A percentile compares a stretch with the other conserved stretches of the same genome.
Conservation (phyloP, 345 rosid genomes). For the Salix arbutifolia region DNA sequence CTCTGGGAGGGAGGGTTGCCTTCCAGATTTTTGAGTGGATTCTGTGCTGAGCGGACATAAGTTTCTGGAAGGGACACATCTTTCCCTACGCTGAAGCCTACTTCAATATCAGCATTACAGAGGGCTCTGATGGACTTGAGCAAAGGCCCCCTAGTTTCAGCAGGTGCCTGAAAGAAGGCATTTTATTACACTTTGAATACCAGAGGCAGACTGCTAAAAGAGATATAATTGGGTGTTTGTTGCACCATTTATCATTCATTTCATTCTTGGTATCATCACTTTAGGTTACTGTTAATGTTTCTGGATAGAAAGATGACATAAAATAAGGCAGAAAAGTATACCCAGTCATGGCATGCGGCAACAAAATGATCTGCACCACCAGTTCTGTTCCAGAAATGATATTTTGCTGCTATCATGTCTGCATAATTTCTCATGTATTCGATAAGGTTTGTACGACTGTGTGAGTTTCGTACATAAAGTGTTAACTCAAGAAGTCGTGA, state of each 20-base stretch:
- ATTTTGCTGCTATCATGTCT: conserved; percentile 50
- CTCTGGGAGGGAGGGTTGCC: conserved; percentile 64
- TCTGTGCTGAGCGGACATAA: conserved; percentile 44
- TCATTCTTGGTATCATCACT: neutral
- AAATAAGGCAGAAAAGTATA: conserved; percentile 19
- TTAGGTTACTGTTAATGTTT: neutral
- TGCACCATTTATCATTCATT: neutral
- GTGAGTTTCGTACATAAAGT: conserved; percentile 68
- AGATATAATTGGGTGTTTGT: neutral
- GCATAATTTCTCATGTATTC: conserved; percentile 51
- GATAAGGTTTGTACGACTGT: conserved; percentile 60
- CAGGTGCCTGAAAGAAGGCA: conserved; percentile 57
- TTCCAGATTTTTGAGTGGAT: conserved; percentile 55
- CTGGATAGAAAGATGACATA: neutral
- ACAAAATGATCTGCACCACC: conserved; percentile 86
- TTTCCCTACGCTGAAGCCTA: conserved; percentile 76
- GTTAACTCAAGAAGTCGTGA: conserved; percentile 72
- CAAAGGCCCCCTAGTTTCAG: conserved; percentile 66
- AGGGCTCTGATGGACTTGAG: conserved; percentile 77
- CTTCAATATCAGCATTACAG: conserved; percentile 78
- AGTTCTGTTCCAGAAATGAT: conserved; percentile 81
- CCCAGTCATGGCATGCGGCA: conserved; percentile 96
- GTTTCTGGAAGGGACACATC: conserved; percentile 85
- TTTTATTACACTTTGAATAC: neutral
- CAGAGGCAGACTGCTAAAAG: neutral